Evolutionary conservation across 2,329 filamentous ascomycete species (phyloP).

Genomic region (Botrytis elliptica): DNA sequence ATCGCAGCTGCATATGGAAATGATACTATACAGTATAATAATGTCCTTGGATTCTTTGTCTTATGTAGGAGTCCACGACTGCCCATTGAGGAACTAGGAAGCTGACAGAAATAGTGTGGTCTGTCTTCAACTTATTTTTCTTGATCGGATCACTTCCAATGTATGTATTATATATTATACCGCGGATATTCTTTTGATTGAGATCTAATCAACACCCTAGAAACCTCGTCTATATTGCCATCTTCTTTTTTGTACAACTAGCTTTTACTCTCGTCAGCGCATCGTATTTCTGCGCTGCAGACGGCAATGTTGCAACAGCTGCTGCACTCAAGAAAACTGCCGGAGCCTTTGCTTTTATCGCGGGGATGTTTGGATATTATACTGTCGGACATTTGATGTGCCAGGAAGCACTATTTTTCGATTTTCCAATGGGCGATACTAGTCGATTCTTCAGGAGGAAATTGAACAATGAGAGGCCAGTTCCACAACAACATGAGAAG

Average conservation of each 20-base stretch:
- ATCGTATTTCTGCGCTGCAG: conserved; percentile 47
- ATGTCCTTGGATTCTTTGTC: conserved; percentile 2
- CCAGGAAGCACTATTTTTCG: conserved; percentile 41
- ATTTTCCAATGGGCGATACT: conserved; percentile 46
- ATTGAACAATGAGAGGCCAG: conserved; percentile 17
- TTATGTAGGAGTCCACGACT: background rate
- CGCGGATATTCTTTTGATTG: background rate
- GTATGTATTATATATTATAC: background rate
- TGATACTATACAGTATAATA: conserved; percentile 5
- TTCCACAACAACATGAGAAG: background rate
- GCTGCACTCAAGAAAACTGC: conserved; percentile 35
- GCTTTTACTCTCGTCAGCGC: conserved; percentile 46
- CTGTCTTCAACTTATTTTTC: conserved; percentile 37
- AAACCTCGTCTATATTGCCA: conserved; percentile 49
- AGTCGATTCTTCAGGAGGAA: conserved; percentile 43
- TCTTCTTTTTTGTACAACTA: conserved; percentile 49
- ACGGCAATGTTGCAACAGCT: conserved; percentile 41
- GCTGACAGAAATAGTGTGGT: background rate
- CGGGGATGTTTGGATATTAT: conserved; percentile 48
- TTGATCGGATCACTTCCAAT: conserved; percentile 46
- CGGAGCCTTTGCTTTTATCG: conserved; percentile 28
- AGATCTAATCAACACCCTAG: background rate
- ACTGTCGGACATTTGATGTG: conserved; percentile 46
- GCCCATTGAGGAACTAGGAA: background rate
- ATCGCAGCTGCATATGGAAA: conserved; percentile 36